Evolutionary conservation across 2,329 filamentous ascomycete genomes (phyloP).

Genomic region (Diaporthe citriasiana): DNA sequence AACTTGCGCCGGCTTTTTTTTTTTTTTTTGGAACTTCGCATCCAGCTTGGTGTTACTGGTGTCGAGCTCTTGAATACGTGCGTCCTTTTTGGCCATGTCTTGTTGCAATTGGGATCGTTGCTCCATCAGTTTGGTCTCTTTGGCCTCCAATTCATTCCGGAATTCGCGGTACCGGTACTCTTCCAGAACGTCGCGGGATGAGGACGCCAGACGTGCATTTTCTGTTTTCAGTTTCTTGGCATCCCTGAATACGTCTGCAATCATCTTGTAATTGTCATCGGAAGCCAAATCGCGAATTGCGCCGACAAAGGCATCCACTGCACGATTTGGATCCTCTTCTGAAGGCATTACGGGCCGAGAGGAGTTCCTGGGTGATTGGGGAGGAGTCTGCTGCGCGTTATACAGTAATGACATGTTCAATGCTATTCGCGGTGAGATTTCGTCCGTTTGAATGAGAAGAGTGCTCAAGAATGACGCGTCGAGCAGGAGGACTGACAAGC

Average conservation of each 20-base stretch:
- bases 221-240: slow-evolving; percentile 51
- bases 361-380: slow-evolving; percentile 7
- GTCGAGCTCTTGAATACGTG: slow-evolving; percentile 44
- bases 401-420: slow-evolving; percentile 9
- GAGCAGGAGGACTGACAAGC: no score
- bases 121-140: slow-evolving; percentile 45
- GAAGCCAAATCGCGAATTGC: slow-evolving; percentile 52
- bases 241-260: slow-evolving; percentile 52
- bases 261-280: slow-evolving; percentile 53
- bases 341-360: slow-evolving; percentile 22
- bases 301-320: slow-evolving; percentile 52
- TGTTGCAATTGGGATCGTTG: slow-evolving; percentile 44
- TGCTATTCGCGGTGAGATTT: not conserved
- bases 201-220: slow-evolving; percentile 50
- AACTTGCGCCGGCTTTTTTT: slow-evolving; percentile 11
- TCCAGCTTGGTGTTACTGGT: slow-evolving; percentile 44
- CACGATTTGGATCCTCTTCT: slow-evolving; percentile 40
- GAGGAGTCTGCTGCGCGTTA: slow-evolving; percentile 15
- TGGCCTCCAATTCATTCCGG: slow-evolving; percentile 50
- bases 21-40: slow-evolving; percentile 10
- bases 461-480: not conserved
- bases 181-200: slow-evolving; percentile 51
- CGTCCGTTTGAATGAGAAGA: no score
- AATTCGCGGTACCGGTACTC: slow-evolving; percentile 54
- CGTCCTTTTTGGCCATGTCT: not conserved